phyloP scores from a whole-genome alignment of 1,284 basidiomycete genomes.

The Phellopilus nigrolimitatus region DNA sequence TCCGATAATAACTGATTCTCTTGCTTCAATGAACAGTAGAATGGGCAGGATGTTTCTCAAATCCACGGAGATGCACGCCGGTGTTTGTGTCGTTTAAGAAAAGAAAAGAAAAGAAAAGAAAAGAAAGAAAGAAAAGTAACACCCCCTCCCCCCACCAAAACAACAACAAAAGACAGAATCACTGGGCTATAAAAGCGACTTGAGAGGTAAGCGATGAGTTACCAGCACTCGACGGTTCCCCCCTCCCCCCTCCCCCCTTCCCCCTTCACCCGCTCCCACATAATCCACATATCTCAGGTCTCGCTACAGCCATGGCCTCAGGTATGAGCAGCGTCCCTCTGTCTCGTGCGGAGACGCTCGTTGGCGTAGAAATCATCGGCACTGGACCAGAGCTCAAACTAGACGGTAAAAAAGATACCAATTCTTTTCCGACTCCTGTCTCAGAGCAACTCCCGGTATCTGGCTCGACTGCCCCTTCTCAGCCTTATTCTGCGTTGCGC shows the following conservation, averaged over 20 bases:
- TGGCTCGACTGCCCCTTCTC: background rate
- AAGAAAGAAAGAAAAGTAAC: too few relatives aligned
- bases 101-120: too few relatives aligned
- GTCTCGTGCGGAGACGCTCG: conserved; percentile 6
- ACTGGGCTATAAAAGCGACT: too few relatives aligned
- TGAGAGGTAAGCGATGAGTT: too few relatives aligned
- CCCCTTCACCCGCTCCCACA: background rate
- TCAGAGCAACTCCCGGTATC: background rate
- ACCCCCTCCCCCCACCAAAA: too few relatives aligned
- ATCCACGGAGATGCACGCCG: too few relatives aligned
- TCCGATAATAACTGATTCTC: too few relatives aligned
- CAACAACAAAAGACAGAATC: too few relatives aligned
- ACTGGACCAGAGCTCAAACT: background rate
- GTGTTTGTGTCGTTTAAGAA: too few relatives aligned
- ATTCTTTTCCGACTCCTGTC: background rate
- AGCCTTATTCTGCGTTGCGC: background rate
- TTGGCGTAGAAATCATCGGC: background rate
- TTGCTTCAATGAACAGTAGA: too few relatives aligned
- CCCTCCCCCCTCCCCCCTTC: background rate
- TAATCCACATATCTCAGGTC: too few relatives aligned
- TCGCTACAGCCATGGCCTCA: background rate
- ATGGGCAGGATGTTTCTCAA: too few relatives aligned
- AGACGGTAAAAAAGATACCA: background rate
- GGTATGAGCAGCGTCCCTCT: conserved; percentile 6
- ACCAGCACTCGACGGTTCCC: background rate